Conservation (phyloP, 192 early-diverging fungal species). For the Paraglomus brasilianum region DNA sequence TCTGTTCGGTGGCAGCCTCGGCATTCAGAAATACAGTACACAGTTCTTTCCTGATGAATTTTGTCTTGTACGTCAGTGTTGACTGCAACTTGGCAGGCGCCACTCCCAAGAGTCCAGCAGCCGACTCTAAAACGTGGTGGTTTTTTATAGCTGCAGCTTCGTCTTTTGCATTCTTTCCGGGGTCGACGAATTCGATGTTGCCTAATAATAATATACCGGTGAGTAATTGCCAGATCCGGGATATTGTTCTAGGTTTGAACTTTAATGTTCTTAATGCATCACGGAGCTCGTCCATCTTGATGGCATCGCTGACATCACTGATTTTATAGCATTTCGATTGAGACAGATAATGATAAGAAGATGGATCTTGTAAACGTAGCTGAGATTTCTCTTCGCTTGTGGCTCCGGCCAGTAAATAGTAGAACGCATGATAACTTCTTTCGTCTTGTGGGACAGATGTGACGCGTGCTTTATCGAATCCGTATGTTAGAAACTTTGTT, state of each 20-base stretch:
- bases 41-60: constrained; percentile 77
- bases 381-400: constrained; percentile 67
- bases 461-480: constrained; percentile 63
- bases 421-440: constrained; percentile 75
- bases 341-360: constrained; percentile 50
- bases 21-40: constrained; percentile 89
- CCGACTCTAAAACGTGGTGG: constrained; percentile 66
- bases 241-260: constrained; percentile 63
- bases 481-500: constrained; percentile 70
- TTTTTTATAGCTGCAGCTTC: constrained; percentile 79
- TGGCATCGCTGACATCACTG: constrained; percentile 46
- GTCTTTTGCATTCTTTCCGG: constrained; percentile 52
- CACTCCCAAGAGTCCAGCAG: constrained; percentile 80
- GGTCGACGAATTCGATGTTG: constrained; percentile 79
- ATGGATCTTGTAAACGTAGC: constrained; percentile 61
- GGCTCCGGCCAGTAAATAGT: constrained; percentile 80
- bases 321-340: constrained; percentile 38
- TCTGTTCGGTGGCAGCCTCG: constrained; percentile 71
- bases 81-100: constrained; percentile 55
- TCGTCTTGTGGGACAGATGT: constrained; percentile 58
- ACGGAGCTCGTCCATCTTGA: constrained; percentile 65
- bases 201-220: constrained; percentile 91
- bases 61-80: constrained; percentile 78
- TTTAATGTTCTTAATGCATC: constrained; percentile 61
- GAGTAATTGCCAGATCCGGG: constrained; percentile 78